Conservation (phyloP, 2,329 filamentous ascomycete species). For the Cladophialophora bantiana region DNA sequence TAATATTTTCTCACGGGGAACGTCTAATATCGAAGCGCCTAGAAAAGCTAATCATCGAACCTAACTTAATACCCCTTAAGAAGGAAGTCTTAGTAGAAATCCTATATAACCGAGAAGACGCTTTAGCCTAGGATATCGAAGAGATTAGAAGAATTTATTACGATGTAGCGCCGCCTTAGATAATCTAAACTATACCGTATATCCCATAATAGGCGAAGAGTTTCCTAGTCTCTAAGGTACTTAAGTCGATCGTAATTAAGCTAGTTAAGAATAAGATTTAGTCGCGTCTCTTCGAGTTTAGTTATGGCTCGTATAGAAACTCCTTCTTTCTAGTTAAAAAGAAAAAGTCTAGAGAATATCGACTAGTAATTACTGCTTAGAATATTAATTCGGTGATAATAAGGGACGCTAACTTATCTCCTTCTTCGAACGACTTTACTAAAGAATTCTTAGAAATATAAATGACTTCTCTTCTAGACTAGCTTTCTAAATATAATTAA, state of each 20-base stretch:
- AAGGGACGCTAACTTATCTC: background rate
- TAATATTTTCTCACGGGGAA: too few relatives aligned
- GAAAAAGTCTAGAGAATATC: constrained; percentile 7
- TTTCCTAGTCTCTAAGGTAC: background rate
- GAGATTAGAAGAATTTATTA: too few relatives aligned
- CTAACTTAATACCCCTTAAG: too few relatives aligned
- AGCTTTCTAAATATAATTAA: constrained; percentile 11
- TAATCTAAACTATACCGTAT: too few relatives aligned
- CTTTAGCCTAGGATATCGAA: too few relatives aligned
- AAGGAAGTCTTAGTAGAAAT: too few relatives aligned
- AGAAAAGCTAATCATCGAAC: too few relatives aligned
- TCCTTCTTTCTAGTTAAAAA: constrained; percentile 6
- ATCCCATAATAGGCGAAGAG: background rate
- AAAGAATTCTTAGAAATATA: constrained; percentile 4
- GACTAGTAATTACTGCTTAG: constrained; percentile 1
- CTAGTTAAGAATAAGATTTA: constrained; percentile 7
- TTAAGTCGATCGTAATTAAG: background rate
- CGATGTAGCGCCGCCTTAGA: too few relatives aligned
- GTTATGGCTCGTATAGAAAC: background rate
- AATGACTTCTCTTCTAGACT: background rate
- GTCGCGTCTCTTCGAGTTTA: background rate
- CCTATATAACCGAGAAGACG: too few relatives aligned
- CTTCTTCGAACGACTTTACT: background rate
- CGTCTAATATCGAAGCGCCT: too few relatives aligned
- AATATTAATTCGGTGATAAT: background rate